phyloP scores from a whole-genome alignment of 257 asterid genomes.

The Solanum tacnaense region DNA sequence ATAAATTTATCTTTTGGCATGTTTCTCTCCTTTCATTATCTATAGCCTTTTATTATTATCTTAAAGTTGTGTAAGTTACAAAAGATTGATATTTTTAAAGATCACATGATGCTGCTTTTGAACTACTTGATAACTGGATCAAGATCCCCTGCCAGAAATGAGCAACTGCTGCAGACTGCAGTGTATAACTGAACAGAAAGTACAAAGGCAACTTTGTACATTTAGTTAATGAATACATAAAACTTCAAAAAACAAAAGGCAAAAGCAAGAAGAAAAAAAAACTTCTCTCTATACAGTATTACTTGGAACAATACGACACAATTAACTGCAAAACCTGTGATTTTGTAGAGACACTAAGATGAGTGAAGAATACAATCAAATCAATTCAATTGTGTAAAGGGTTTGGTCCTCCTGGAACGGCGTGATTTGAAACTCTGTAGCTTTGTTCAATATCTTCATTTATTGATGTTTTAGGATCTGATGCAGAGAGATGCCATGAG shows the following conservation, averaged over 20 bases:
- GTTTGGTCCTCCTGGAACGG: slow-evolving; percentile 50
- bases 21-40: neutral
- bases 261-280: neutral
- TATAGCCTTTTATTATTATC: neutral
- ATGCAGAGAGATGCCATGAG: neutral
- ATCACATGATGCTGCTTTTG: neutral
- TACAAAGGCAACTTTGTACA: neutral
- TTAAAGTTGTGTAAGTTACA: neutral
- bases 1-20: neutral
- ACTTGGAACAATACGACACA: neutral
- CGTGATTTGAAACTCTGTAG: slow-evolving; percentile 25
- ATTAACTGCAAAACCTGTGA: neutral
- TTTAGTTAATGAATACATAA: neutral
- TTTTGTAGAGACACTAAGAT: neutral
- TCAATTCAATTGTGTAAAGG: slow-evolving; percentile 43
- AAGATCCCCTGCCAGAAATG: neutral
- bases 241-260: neutral
- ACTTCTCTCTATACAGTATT: neutral
- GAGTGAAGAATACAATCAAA: neutral
- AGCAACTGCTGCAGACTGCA: neutral
- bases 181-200: neutral
- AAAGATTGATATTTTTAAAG: neutral
- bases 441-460: neutral
- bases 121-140: neutral
- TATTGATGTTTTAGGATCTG: slow-evolving; percentile 13